Percentiles rank a stretch among this genome's conserved stretches.
These are phyloP conservation scores for Strobilomyces dryophilus DNA, from an alignment of 768 basidiomycete species.

Conservation along the genomic window DNA sequence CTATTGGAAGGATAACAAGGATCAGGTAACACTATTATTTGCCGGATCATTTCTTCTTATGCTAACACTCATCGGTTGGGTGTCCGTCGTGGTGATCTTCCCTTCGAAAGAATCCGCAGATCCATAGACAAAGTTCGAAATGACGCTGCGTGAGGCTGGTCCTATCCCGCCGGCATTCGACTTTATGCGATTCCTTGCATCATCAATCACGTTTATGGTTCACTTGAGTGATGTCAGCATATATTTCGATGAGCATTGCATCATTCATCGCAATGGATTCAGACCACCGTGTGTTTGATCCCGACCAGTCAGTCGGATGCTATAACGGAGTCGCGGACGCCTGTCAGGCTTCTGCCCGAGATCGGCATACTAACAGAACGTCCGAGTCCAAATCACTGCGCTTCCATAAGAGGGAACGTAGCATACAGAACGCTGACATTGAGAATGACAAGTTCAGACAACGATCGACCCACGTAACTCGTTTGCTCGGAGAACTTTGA, in stretches of 20 bases:
- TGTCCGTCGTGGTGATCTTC: constrained; percentile 33
- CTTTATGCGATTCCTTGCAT: constrained; percentile 83
- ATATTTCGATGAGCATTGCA: constrained; percentile 69
- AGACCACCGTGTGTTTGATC: too few relatives aligned
- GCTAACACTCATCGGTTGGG: constrained; percentile 49
- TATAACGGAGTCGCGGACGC: too few relatives aligned
- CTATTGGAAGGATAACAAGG: neutral
- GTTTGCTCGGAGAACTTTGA: too few relatives aligned
- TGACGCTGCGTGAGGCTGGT: constrained; percentile 73
- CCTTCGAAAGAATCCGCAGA: neutral
- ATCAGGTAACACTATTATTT: constrained; percentile 17
- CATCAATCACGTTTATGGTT: constrained; percentile 89
- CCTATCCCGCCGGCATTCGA: constrained; percentile 78
- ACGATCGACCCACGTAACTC: too few relatives aligned
- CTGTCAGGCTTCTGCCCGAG: too few relatives aligned
- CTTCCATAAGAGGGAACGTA: too few relatives aligned
- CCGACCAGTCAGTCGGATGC: too few relatives aligned
- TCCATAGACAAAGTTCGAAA: constrained; percentile 81
- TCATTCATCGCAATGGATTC: too few relatives aligned
- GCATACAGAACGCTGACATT: too few relatives aligned
- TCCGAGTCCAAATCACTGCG: too few relatives aligned
- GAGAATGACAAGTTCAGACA: too few relatives aligned
- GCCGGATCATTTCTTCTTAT: neutral
- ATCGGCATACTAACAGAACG: too few relatives aligned
- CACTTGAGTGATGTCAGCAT: constrained; percentile 70